Evolutionary conservation across 2,329 filamentous ascomycete species (phyloP).

Genomic region (Aspergillus aculeatus): DNA sequence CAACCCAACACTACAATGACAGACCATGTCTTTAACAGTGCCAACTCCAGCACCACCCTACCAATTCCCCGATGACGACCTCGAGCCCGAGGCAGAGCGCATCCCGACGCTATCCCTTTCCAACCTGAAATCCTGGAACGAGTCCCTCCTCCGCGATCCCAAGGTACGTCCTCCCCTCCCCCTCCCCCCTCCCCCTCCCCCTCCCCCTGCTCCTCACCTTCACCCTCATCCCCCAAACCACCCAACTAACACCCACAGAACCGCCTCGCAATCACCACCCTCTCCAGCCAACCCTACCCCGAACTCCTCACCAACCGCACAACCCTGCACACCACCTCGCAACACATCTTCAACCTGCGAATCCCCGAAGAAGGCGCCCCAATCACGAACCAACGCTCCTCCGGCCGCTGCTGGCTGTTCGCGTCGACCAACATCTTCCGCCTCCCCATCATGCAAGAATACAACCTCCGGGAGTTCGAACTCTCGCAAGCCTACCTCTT

Average conservation of each 20-base stretch:
- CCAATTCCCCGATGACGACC: not conserved
- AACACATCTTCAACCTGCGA: slow-evolving; percentile 78
- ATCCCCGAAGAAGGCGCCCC: slow-evolving; percentile 80
- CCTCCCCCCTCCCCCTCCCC: no score
- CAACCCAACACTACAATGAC: no score
- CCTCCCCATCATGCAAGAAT: slow-evolving; percentile 80
- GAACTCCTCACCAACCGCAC: slow-evolving; percentile 64
- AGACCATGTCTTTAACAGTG: no score
- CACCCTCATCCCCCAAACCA: not conserved
- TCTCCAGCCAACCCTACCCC: slow-evolving; percentile 66
- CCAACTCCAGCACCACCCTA: slow-evolving; percentile 14
- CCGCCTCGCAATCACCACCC: slow-evolving; percentile 72
- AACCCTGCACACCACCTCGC: slow-evolving; percentile 61
- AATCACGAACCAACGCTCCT: slow-evolving; percentile 79
- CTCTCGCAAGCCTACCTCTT: slow-evolving; percentile 86
- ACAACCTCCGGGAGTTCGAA: slow-evolving; percentile 75
- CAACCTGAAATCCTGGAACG: slow-evolving; percentile 25
- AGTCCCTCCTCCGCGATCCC: slow-evolving; percentile 26
- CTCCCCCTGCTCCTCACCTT: no score
- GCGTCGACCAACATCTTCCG: slow-evolving; percentile 89
- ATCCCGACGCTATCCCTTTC: slow-evolving; percentile 21
- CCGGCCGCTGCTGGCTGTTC: slow-evolving; percentile 88
- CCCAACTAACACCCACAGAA: slow-evolving; percentile 40
- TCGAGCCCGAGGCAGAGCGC: not conserved
- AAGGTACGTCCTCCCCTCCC: slow-evolving; percentile 20